These are phyloP conservation scores for Cladochytrium replicatum DNA, from an alignment of 192 early-diverging fungal species.

Conservation along the genomic window DNA sequence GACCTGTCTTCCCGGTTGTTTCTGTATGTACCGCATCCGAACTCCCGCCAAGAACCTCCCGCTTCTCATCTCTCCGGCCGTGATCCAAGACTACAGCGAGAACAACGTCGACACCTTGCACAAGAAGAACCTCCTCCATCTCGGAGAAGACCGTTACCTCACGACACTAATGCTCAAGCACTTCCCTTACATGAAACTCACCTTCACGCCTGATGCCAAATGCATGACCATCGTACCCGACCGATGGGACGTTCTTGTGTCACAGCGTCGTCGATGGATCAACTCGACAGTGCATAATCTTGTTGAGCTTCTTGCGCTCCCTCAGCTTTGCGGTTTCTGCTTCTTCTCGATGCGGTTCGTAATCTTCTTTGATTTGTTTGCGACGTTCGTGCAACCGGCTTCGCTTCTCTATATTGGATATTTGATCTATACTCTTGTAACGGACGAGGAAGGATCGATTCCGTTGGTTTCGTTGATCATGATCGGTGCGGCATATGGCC, in stretches of 20 bases:
- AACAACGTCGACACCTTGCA: constrained; percentile 91
- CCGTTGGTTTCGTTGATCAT: constrained; percentile 73
- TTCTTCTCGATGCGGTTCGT: constrained; percentile 98
- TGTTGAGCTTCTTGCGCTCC: constrained; percentile 74
- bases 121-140: constrained; percentile 90
- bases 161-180: constrained; percentile 96
- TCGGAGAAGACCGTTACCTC: constrained; percentile 96
- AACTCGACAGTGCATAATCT: constrained; percentile 97
- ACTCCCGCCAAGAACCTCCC: constrained; percentile 43
- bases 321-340: constrained; percentile 89
- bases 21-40: constrained; percentile 26
- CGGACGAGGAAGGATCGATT: constrained; percentile 34
- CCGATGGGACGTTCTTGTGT: constrained; percentile 76
- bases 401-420: constrained; percentile 48
- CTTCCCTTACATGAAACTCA: constrained; percentile 90
- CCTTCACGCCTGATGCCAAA: constrained; percentile 82
- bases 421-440: constrained; percentile 61
- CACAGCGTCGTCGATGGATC: constrained; percentile 97
- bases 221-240: constrained; percentile 89
- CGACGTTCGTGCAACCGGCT: constrained; percentile 67
- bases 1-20: constrained; percentile 47
- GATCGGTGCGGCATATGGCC: constrained; percentile 73
- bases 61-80: constrained; percentile 65
- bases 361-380: constrained; percentile 86
- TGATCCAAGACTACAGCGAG: constrained; percentile 81